Conservation (phyloP, 2,329 filamentous ascomycete species). For the Calcarisporium arbuscula region DNA sequence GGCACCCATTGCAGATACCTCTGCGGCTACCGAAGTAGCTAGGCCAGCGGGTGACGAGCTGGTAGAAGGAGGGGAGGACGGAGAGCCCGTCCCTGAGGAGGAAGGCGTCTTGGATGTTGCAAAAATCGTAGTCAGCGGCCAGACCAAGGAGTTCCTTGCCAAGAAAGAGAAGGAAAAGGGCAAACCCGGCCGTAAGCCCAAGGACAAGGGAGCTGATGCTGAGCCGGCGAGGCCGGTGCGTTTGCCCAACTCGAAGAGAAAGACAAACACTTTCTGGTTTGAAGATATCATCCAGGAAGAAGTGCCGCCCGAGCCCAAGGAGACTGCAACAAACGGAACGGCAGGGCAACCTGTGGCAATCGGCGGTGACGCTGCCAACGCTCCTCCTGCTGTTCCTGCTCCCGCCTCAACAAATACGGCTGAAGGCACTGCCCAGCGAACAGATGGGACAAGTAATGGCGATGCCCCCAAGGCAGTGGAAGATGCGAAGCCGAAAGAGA, state of each 20-base stretch:
- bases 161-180: constrained; percentile 75
- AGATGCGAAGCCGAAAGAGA: too few species aligned
- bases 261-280: constrained; percentile 65
- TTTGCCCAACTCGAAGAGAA: constrained; percentile 66
- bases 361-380: constrained; percentile 12
- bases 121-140: constrained; percentile 75
- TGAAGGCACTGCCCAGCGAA: too few species aligned
- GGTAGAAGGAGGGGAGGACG: constrained; percentile 31
- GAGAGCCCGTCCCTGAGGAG: constrained; percentile 35
- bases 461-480: too few species aligned
- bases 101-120: constrained; percentile 80
- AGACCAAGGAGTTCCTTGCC: constrained; percentile 74
- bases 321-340: constrained; percentile 15
- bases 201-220: constrained; percentile 50
- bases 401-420: too few species aligned
- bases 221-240: constrained; percentile 49
- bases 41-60: constrained; percentile 20
- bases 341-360: too few species aligned
- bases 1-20: constrained; percentile 20
- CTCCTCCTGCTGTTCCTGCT: too few species aligned
- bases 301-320: constrained; percentile 31
- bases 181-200: constrained; percentile 46
- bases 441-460: too few species aligned
- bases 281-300: constrained; percentile 60
- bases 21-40: constrained; percentile 16